Percentiles rank a stretch among this genome's conserved stretches.
Evolutionary conservation across 2,329 filamentous ascomycete species (phyloP).

Genomic region (Seiridium unicorne): DNA sequence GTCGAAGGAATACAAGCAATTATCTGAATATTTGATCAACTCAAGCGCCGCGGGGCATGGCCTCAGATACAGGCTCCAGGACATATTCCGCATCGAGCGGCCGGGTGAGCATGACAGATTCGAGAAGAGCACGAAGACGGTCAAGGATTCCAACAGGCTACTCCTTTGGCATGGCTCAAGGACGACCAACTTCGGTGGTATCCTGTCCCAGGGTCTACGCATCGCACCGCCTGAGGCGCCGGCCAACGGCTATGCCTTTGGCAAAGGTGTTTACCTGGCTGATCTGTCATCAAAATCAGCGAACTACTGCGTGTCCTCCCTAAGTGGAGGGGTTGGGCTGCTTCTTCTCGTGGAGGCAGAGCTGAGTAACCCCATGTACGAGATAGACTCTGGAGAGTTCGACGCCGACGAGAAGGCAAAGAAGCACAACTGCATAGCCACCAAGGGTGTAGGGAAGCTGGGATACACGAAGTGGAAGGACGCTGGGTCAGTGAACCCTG

Average conservation of each 20-base stretch:
- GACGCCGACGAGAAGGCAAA: constrained; percentile 62
- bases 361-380: constrained; percentile 70
- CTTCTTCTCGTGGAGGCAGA: constrained; percentile 82
- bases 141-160: constrained; percentile 56
- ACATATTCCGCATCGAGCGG: constrained; percentile 80
- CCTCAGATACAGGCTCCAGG: constrained; percentile 56
- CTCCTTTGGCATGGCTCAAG: constrained; percentile 84
- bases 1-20: constrained; percentile 60
- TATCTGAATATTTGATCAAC: constrained; percentile 63
- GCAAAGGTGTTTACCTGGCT: constrained; percentile 81
- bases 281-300: constrained; percentile 80
- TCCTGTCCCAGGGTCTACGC: constrained; percentile 77
- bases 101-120: constrained; percentile 70
- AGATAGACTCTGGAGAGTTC: constrained; percentile 56
- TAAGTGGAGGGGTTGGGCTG: constrained; percentile 63
- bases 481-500: constrained; percentile 59
- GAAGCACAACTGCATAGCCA: constrained; percentile 58
- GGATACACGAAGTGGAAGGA: constrained; percentile 72
- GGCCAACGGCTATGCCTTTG: constrained; percentile 76
- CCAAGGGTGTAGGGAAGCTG: constrained; percentile 63
- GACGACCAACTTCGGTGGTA: constrained; percentile 78
- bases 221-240: constrained; percentile 68
- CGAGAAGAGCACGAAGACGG: constrained; percentile 48
- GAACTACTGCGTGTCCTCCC: constrained; percentile 64
- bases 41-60: constrained; percentile 65